These are phyloP conservation scores for Hepatocystis sp. DNA, from an alignment of 169 alveolate genomes.

Conservation along the genomic window DNA sequence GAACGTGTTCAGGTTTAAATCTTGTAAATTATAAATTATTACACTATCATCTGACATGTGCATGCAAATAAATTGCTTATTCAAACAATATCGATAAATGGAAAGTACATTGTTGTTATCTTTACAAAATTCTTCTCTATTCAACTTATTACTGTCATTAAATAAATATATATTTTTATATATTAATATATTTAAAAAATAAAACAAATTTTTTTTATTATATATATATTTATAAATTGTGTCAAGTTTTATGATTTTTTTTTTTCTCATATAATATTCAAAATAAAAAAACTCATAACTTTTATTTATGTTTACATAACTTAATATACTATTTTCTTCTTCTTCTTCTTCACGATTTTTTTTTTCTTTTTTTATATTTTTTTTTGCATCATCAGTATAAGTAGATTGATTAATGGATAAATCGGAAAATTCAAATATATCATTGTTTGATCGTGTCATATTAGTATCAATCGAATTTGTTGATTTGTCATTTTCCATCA, in stretches of 20 bases:
- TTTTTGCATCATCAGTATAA: background rate
- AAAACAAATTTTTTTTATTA: slow-evolving; percentile 8
- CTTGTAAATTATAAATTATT: slow-evolving; percentile 3
- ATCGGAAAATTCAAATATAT: no score
- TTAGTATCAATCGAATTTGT: no score
- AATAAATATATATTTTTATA: slow-evolving; percentile 25
- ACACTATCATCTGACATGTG: background rate
- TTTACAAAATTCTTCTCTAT: no score
- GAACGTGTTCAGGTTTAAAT: slow-evolving; percentile 1
- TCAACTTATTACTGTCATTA: background rate
- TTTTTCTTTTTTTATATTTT: background rate
- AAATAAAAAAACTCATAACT: slow-evolving; percentile 23
- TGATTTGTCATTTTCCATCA: background rate
- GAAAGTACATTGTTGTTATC: no score
- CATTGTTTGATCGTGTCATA: no score
- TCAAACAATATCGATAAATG: slow-evolving; percentile 8
- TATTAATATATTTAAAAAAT: slow-evolving; percentile 8
- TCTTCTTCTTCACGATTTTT: background rate
- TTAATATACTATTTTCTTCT: no score
- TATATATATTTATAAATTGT: slow-evolving; percentile 17
- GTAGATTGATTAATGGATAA: no score
- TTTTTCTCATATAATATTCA: slow-evolving; percentile 45
- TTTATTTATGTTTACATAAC: no score
- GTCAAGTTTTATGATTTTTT: background rate
- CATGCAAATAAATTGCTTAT: slow-evolving; percentile 28